Percentiles rank a stretch among this genome's conserved stretches.
phyloP scores from a whole-genome alignment of 306 rosid genomes.

The Luffa acutangula region DNA sequence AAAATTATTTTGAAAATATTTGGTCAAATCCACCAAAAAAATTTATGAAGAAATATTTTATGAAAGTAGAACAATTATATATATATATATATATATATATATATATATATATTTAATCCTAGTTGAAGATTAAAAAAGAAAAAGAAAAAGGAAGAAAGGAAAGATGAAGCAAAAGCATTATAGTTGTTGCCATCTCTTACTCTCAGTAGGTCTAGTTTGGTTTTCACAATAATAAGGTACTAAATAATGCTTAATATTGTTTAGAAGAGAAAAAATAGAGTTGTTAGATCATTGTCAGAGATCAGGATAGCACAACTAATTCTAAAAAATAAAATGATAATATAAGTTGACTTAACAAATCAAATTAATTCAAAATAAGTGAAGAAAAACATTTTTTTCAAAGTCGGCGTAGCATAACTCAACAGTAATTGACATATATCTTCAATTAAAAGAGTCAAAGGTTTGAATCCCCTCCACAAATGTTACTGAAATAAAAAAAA shows the following conservation, averaged over 20 bases:
- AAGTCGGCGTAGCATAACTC: too few relatives aligned
- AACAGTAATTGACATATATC: too few relatives aligned
- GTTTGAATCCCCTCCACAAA: too few relatives aligned
- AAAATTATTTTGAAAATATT: background rate
- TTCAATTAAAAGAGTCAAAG: too few relatives aligned
- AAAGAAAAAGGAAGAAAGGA: background rate
- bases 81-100: too few relatives aligned
- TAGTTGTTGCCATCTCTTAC: slow-evolving; percentile 1
- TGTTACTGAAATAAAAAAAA: background rate
- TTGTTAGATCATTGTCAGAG: background rate
- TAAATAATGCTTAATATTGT: background rate
- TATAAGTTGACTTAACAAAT: background rate
- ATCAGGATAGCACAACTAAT: background rate
- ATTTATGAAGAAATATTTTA: background rate
- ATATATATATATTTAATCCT: background rate
- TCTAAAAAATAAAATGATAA: background rate
- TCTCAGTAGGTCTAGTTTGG: background rate
- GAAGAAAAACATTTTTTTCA: background rate
- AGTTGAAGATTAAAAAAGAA: background rate
- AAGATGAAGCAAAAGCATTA: slow-evolving; percentile 5
- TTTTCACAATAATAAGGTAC: background rate
- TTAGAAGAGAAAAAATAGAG: background rate
- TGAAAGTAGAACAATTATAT: background rate
- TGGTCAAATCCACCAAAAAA: background rate
- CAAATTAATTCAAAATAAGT: background rate